A percentile compares a stretch with the other conserved stretches of the same genome.
These are phyloP conservation scores for Fusarium pininemorale DNA, from an alignment of 2,329 filamentous ascomycete genomes.

Conservation along the genomic window DNA sequence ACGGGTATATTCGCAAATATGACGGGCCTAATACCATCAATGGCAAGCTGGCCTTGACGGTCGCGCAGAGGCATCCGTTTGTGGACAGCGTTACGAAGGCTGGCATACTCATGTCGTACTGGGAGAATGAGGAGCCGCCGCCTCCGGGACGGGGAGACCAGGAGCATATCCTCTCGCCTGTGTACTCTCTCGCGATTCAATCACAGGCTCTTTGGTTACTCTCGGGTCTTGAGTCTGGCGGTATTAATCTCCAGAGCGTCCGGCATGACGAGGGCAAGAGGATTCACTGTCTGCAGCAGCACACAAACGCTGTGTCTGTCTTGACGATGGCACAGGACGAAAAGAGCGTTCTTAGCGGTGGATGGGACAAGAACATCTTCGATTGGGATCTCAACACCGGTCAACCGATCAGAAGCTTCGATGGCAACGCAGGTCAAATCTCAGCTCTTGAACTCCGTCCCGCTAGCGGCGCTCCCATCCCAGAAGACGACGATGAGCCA, in stretches of 20 bases:
- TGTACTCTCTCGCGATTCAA: slow-evolving; percentile 93
- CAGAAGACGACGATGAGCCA: slow-evolving; percentile 73
- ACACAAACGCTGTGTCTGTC: slow-evolving; percentile 92
- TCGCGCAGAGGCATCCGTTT: slow-evolving; percentile 95
- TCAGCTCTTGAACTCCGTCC: slow-evolving; percentile 88
- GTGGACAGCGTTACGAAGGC: slow-evolving; percentile 98
- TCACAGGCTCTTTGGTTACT: slow-evolving; percentile 91
- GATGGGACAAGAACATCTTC: slow-evolving; percentile 94
- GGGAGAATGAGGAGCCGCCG: slow-evolving; percentile 91
- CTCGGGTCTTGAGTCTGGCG: slow-evolving; percentile 88
- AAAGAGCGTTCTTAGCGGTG: slow-evolving; percentile 85
- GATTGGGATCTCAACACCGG: slow-evolving; percentile 97
- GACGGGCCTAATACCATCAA: slow-evolving; percentile 96
- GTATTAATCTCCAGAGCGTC: slow-evolving; percentile 92
- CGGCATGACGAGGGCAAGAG: slow-evolving; percentile 94
- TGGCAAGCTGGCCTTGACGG: slow-evolving; percentile 90
- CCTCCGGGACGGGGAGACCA: slow-evolving; percentile 57
- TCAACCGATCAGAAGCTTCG: slow-evolving; percentile 77
- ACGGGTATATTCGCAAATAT: slow-evolving; percentile 97
- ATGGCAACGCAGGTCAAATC: slow-evolving; percentile 82
- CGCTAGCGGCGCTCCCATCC: slow-evolving; percentile 77
- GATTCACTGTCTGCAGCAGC: slow-evolving; percentile 81
- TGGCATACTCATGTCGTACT: slow-evolving; percentile 93
- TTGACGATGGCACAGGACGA: slow-evolving; percentile 85
- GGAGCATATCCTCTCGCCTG: slow-evolving; percentile 79